Evolutionary conservation across 2,329 filamentous ascomycete species (phyloP).

Genomic region (Leptosphaerulina australis): DNA sequence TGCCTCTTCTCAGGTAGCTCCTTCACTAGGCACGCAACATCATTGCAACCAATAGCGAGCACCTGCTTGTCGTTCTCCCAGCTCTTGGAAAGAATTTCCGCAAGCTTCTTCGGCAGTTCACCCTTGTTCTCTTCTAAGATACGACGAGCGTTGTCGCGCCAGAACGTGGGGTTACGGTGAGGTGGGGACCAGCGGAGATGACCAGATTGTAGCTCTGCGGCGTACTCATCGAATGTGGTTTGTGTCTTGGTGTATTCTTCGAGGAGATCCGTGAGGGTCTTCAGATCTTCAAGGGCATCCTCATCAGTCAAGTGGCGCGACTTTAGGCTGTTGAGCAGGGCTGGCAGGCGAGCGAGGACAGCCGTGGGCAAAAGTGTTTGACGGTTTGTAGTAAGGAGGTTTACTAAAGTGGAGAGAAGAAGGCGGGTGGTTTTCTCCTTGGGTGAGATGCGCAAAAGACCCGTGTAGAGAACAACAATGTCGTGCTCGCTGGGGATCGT

Average conservation of each 20-base stretch:
- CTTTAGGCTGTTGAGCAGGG: conserved; percentile 63
- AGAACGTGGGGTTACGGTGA: conserved; percentile 84
- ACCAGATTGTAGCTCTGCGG: conserved; percentile 82
- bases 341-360: conserved; percentile 80
- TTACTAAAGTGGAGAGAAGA: conserved; percentile 85
- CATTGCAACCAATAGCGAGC: conserved; percentile 89
- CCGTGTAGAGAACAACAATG: conserved; percentile 88
- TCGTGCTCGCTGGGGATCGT: conserved; percentile 77
- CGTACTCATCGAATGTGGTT: conserved; percentile 71
- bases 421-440: conserved; percentile 98
- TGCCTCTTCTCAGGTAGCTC: conserved; percentile 84
- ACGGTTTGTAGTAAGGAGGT: conserved; percentile 78
- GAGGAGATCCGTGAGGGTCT: conserved; percentile 64
- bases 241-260: conserved; percentile 81
- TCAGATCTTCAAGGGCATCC: conserved; percentile 59
- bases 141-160: conserved; percentile 86
- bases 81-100: conserved; percentile 82
- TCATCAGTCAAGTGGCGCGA: conserved; percentile 58
- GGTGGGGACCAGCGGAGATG: conserved; percentile 93
- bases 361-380: conserved; percentile 77
- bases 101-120: conserved; percentile 77
- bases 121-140: conserved; percentile 86
- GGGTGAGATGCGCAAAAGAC: conserved; percentile 86
- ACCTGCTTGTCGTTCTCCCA: conserved; percentile 87
- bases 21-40: conserved; percentile 85